Conservation (phyloP, 228 moss, liverwort and hornwort genomes). For the Sphagnum magellanicum region DNA sequence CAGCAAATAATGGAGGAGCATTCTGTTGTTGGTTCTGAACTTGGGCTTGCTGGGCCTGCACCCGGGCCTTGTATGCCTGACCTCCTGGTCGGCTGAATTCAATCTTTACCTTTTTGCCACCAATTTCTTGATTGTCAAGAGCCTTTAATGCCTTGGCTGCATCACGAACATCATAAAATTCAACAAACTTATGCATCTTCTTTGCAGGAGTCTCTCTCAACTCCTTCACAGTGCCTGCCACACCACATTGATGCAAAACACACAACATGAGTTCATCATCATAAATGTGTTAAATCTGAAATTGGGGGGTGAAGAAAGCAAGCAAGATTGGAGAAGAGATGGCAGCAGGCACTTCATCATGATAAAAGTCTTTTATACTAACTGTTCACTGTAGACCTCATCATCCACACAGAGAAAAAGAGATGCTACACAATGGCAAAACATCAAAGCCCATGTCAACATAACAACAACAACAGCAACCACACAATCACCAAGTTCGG, state of each 20-base stretch:
- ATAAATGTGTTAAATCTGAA: too few species aligned
- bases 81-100: constrained; percentile 98
- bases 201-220: constrained; percentile 85
- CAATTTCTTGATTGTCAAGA: constrained; percentile 80
- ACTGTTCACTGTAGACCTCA: too few species aligned
- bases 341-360: too few species aligned
- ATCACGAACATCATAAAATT: constrained; percentile 88
- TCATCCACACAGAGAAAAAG: too few species aligned
- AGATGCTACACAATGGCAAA: too few species aligned
- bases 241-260: not conserved
- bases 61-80: constrained; percentile 75
- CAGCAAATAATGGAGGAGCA: constrained; percentile 19
- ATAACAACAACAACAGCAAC: too few species aligned
- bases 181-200: constrained; percentile 90
- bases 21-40: constrained; percentile 27
- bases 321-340: too few species aligned
- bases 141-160: constrained; percentile 75
- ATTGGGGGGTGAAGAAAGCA: too few species aligned
- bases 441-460: too few species aligned
- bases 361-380: too few species aligned
- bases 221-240: constrained; percentile 81
- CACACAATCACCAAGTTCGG: not conserved
- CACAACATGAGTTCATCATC: too few species aligned
- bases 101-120: constrained; percentile 84
- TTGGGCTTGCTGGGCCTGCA: constrained; percentile 56